A percentile compares a stretch with the other conserved stretches of the same genome.
phyloP scores from a whole-genome alignment of 2,329 filamentous ascomycete species.

The Pseudogymnoascus sp. region DNA sequence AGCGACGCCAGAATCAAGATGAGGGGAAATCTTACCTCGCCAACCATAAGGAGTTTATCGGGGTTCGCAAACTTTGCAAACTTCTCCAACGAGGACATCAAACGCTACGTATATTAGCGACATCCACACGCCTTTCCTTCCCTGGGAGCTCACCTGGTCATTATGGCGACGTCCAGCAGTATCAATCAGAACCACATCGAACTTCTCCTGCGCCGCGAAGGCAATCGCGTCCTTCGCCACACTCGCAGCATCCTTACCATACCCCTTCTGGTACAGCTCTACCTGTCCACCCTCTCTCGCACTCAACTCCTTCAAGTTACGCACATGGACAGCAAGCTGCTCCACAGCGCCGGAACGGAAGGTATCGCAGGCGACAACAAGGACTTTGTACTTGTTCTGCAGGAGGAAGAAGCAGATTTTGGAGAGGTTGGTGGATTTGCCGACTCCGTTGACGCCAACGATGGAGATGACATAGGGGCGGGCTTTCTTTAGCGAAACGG shows the following conservation, averaged over 20 bases:
- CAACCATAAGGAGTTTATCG: constrained; percentile 97
- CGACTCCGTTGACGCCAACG: constrained; percentile 95
- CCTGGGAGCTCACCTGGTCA: constrained; percentile 48
- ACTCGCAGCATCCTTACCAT: constrained; percentile 93
- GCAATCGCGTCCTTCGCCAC: constrained; percentile 91
- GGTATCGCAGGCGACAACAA: constrained; percentile 91
- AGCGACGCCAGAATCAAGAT: not conserved
- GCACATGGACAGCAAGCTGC: constrained; percentile 90
- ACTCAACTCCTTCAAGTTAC: constrained; percentile 84
- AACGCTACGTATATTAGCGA: constrained; percentile 39
- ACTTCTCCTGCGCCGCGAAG: constrained; percentile 66
- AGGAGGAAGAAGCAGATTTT: constrained; percentile 98
- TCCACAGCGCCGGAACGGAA: constrained; percentile 97
- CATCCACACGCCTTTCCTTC: not conserved
- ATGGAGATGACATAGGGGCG: constrained; percentile 97
- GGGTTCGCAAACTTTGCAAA: constrained; percentile 94
- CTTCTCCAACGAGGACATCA: constrained; percentile 96
- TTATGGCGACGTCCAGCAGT: constrained; percentile 94
- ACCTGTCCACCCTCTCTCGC: constrained; percentile 76
- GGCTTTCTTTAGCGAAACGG: constrained; percentile 52
- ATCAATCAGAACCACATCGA: constrained; percentile 93
- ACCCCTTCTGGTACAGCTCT: constrained; percentile 92
- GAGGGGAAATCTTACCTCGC: constrained; percentile 35
- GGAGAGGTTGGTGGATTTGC: constrained; percentile 94
- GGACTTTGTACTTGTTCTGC: constrained; percentile 92